These are phyloP conservation scores for Phytophthora tubulina DNA, from an alignment of 352 stramenopile genomes.

Conservation along the genomic window DNA sequence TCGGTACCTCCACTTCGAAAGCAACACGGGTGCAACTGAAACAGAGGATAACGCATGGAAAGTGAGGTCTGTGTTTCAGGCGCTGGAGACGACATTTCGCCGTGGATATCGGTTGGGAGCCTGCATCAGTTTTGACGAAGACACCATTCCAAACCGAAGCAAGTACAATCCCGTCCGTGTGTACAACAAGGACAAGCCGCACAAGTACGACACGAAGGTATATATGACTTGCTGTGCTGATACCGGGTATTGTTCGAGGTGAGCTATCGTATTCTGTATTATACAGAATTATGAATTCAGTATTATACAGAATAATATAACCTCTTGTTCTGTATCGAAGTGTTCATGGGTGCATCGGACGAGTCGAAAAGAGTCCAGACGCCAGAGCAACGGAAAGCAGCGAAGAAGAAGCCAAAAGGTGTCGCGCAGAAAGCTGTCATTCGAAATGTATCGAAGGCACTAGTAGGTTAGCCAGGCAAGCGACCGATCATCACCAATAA, in stretches of 20 bases:
- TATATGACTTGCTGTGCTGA: slow-evolving; percentile 32
- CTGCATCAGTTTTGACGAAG: slow-evolving; percentile 19
- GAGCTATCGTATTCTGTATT: slow-evolving; percentile 10
- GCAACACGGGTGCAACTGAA: neutral
- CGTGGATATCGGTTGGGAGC: slow-evolving; percentile 7
- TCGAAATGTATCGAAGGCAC: slow-evolving; percentile 14
- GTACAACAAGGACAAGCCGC: slow-evolving; percentile 29
- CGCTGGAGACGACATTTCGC: slow-evolving; percentile 21
- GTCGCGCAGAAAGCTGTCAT: slow-evolving; percentile 10
- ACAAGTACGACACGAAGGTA: slow-evolving; percentile 25
- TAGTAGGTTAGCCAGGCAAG: slow-evolving; percentile 7
- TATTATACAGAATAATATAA: slow-evolving; percentile 14
- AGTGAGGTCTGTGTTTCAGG: slow-evolving; percentile 3
- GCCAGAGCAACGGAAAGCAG: neutral
- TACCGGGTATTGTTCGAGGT: slow-evolving; percentile 22
- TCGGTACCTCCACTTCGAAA: slow-evolving; percentile 22
- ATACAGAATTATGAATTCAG: slow-evolving; percentile 14
- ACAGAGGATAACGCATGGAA: slow-evolving; percentile 21
- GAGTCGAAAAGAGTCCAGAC: neutral
- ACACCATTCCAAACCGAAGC: slow-evolving; percentile 16
- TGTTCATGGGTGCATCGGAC: neutral
- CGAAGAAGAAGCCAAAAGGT: neutral
- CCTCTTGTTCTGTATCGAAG: slow-evolving; percentile 17
- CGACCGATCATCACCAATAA: slow-evolving; percentile 13
- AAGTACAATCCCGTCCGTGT: slow-evolving; percentile 21